A percentile compares a stretch with the other conserved stretches of the same genome.
phyloP scores from a whole-genome alignment of 2,329 filamentous ascomycete genomes.

The Verticillium zaregamsianum region DNA sequence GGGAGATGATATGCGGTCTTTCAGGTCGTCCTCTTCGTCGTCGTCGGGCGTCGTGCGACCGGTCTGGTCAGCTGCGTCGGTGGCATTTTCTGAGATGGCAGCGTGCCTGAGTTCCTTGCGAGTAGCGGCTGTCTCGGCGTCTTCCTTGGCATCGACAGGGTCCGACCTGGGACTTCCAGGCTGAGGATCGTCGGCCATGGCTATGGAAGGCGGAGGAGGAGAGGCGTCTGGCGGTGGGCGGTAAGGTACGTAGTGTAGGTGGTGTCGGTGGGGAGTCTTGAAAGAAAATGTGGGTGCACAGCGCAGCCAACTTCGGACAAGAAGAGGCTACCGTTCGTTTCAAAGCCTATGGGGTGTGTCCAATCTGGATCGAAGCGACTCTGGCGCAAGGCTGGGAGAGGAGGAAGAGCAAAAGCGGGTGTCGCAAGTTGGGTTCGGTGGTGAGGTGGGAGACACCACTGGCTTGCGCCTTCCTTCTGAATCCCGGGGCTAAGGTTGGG shows the following conservation, averaged over 20 bases:
- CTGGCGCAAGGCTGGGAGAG: not conserved
- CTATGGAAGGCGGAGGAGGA: constrained; percentile 5
- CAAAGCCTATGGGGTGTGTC: not conserved
- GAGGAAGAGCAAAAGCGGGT: not conserved
- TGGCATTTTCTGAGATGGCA: constrained; percentile 51
- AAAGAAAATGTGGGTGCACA: not conserved
- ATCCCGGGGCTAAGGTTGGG: not conserved
- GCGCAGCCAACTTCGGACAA: not conserved
- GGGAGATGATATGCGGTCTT: constrained; percentile 52
- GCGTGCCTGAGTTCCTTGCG: constrained; percentile 63
- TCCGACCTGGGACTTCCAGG: constrained; percentile 35
- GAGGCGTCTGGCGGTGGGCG: not conserved
- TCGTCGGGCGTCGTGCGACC: constrained; percentile 19
- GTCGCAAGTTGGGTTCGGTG: not conserved
- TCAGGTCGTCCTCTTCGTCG: constrained; percentile 32
- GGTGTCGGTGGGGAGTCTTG: not conserved
- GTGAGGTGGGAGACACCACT: not conserved
- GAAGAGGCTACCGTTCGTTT: constrained; percentile 1
- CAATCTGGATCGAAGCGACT: not conserved
- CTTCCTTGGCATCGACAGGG: constrained; percentile 42
- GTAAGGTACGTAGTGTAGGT: not conserved
- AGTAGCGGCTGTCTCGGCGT: constrained; percentile 59
- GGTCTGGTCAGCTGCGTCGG: constrained; percentile 15
- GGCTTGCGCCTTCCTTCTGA: not conserved
- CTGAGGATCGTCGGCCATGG: constrained; percentile 42